A percentile compares a stretch with the other conserved stretches of the same genome.
phyloP scores from a whole-genome alignment of 805 yeast species.

The Clavispora fructus region DNA sequence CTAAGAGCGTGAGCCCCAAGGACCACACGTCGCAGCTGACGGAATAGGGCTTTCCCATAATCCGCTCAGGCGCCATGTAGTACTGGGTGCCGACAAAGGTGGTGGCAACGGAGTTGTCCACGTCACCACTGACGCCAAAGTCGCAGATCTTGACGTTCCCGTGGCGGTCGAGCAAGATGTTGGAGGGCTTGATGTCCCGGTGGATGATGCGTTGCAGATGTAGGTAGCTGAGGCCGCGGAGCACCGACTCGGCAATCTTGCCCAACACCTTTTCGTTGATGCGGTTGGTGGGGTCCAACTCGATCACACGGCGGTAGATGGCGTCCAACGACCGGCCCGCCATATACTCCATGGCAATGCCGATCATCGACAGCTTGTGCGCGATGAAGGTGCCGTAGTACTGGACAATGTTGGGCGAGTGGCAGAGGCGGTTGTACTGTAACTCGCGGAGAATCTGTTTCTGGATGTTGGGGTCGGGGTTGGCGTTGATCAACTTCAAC shows the following conservation, averaged over 20 bases:
- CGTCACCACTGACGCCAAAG: slow-evolving; percentile 97
- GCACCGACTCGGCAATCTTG: slow-evolving; percentile 79
- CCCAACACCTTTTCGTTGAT: slow-evolving; percentile 93
- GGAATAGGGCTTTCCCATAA: slow-evolving; percentile 91
- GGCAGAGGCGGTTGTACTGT: slow-evolving; percentile 79
- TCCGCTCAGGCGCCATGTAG: slow-evolving; percentile 98
- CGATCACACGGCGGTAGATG: slow-evolving; percentile 71
- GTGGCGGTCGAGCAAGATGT: slow-evolving; percentile 64
- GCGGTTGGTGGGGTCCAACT: slow-evolving; percentile 64
- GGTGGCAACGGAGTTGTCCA: slow-evolving; percentile 89
- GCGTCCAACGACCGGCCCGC: slow-evolving; percentile 90
- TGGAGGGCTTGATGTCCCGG: slow-evolving; percentile 94
- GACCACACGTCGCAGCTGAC: slow-evolving; percentile 98
- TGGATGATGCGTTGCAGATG: slow-evolving; percentile 88
- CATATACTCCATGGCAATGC: slow-evolving; percentile 96
- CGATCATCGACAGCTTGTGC: slow-evolving; percentile 71
- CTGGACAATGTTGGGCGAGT: slow-evolving; percentile 78
- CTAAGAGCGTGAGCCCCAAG: slow-evolving; percentile 82
- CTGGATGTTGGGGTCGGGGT: slow-evolving; percentile 81
- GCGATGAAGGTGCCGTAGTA: slow-evolving; percentile 90
- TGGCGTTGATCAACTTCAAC: slow-evolving; percentile 65
- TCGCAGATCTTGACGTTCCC: slow-evolving; percentile 94
- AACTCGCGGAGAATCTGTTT: slow-evolving; percentile 87
- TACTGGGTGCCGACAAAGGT: slow-evolving; percentile 97
- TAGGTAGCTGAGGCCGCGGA: slow-evolving; percentile 79